Evolutionary conservation across 495 filamentous ascomycete species (phyloP).

Genomic region (Penicillium daleae): DNA sequence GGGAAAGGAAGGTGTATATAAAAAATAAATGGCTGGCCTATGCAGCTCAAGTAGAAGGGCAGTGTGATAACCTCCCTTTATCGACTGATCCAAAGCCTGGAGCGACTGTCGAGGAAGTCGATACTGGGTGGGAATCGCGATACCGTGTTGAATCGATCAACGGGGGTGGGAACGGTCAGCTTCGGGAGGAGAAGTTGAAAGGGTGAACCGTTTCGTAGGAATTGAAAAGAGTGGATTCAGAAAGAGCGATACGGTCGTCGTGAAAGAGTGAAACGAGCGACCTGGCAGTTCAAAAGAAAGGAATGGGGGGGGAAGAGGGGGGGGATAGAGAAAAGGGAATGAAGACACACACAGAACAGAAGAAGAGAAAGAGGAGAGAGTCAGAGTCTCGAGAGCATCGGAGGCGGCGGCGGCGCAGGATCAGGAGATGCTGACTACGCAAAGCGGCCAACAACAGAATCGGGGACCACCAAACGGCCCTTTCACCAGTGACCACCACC

Average conservation of each 20-base stretch:
- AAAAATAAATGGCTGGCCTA: slow-evolving; percentile 46
- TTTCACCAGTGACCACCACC: background rate
- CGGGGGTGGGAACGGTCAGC: slow-evolving; percentile 26
- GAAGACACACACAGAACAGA: slow-evolving; percentile 28
- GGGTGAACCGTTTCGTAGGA: slow-evolving; percentile 31
- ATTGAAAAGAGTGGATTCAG: slow-evolving; percentile 30
- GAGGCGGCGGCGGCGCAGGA: slow-evolving; percentile 15
- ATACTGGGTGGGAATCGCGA: slow-evolving; percentile 24
- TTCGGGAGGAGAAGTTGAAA: slow-evolving; percentile 7
- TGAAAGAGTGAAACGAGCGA: slow-evolving; percentile 53
- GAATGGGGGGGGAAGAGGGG: slow-evolving; percentile 32
- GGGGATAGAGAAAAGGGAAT: slow-evolving; percentile 31
- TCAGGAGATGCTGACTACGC: slow-evolving; percentile 40
- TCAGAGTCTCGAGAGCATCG: slow-evolving; percentile 24
- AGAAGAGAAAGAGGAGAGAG: slow-evolving; percentile 35
- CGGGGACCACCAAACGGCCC: background rate
- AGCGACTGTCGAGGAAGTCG: slow-evolving; percentile 1
- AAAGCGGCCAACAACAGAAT: slow-evolving; percentile 5
- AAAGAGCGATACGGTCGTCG: slow-evolving; percentile 41
- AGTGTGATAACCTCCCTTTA: slow-evolving; percentile 15
- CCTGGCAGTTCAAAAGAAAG: slow-evolving; percentile 29
- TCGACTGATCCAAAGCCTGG: slow-evolving; percentile 12
- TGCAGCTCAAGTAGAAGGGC: slow-evolving; percentile 41
- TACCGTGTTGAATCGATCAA: slow-evolving; percentile 39
- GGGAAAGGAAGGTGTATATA: slow-evolving; percentile 24